phyloP scores from a whole-genome alignment of 148 eudicot genomes.

The Nepenthes mirabilis region DNA sequence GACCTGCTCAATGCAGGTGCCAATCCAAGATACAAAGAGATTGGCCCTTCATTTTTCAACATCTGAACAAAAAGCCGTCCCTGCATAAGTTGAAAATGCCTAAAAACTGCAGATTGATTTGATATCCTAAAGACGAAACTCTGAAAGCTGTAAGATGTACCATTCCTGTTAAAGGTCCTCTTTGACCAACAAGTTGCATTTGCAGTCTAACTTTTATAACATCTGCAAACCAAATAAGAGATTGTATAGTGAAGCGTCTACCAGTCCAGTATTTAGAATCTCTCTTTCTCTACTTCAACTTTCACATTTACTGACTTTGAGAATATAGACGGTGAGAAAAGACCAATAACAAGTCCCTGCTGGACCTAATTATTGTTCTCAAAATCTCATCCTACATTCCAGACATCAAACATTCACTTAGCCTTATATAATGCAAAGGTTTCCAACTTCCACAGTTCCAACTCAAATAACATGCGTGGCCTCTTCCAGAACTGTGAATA shows the following conservation, averaged over 20 bases:
- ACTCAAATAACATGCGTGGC: no score
- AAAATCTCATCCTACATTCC: no score
- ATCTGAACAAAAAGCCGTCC: constrained; percentile 48
- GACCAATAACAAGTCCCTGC: neutral
- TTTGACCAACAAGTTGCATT: constrained; percentile 94
- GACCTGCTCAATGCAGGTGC: constrained; percentile 89
- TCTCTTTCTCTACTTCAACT: no score
- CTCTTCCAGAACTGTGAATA: no score
- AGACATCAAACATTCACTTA: no score
- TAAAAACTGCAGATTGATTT: neutral
- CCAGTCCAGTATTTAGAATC: no score
- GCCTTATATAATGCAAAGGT: no score
- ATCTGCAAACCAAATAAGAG: constrained; percentile 33
- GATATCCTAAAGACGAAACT: neutral
- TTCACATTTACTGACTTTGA: no score
- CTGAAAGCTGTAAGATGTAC: constrained; percentile 23
- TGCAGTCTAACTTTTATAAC: constrained; percentile 95
- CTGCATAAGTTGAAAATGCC: constrained; percentile 19
- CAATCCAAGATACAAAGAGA: constrained; percentile 69
- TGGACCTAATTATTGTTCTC: no score
- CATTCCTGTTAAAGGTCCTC: constrained; percentile 81
- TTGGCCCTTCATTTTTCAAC: constrained; percentile 59
- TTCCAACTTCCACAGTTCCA: no score
- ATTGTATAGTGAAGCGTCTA: neutral
- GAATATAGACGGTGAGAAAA: no score